phyloP scores from a whole-genome alignment of 1,284 basidiomycete genomes.

The Sanghuangporus weigelae region DNA sequence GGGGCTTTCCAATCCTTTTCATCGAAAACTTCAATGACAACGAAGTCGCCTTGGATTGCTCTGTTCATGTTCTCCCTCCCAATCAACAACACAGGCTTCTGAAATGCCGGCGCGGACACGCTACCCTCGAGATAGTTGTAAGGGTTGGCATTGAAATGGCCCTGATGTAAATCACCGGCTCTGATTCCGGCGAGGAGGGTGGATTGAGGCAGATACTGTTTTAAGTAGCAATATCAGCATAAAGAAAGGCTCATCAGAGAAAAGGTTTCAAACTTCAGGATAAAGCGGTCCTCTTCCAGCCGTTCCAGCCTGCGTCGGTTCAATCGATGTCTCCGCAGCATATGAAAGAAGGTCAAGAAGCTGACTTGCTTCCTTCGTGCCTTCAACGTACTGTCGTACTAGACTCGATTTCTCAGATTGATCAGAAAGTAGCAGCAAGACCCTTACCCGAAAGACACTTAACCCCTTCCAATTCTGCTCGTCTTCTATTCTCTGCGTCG shows the following conservation, averaged over 20 bases:
- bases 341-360: constrained; percentile 80
- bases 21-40: constrained; percentile 86
- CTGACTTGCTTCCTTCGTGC: constrained; percentile 54
- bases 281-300: constrained; percentile 61
- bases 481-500: constrained; percentile 80
- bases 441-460: constrained; percentile 54
- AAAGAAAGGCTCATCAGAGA: neutral
- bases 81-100: constrained; percentile 79
- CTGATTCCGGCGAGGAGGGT: constrained; percentile 82
- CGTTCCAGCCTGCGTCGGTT: constrained; percentile 49
- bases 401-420: neutral
- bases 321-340: constrained; percentile 53
- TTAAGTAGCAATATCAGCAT: neutral
- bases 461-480: constrained; percentile 70
- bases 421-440: neutral
- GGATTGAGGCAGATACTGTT: constrained; percentile 76
- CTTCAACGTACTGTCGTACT: constrained; percentile 81
- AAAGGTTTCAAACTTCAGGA: constrained; percentile 53
- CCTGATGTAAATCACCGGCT: constrained; percentile 80
- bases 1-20: constrained; percentile 92
- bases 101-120: constrained; percentile 69
- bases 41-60: constrained; percentile 90
- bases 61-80: constrained; percentile 96
- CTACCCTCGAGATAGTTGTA: constrained; percentile 97
- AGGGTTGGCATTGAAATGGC: constrained; percentile 92